A percentile compares a stretch with the other conserved stretches of the same genome.
Evolutionary conservation across 2,329 filamentous ascomycete species (phyloP).

Genomic region (Fusarium tanahbumbuense): DNA sequence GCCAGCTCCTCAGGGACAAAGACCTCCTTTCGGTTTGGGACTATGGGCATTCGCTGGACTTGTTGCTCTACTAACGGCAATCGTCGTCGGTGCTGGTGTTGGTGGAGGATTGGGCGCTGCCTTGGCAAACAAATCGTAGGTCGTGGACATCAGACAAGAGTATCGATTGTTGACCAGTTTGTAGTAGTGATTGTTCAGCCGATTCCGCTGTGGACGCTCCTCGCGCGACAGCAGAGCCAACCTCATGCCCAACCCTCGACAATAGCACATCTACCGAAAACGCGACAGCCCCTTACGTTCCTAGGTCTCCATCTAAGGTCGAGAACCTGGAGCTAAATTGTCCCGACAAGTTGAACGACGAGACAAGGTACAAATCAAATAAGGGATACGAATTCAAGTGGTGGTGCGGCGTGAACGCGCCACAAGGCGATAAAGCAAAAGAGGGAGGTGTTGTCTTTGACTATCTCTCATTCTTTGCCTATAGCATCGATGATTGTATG

Average conservation of each 20-base stretch:
- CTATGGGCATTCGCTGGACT: constrained; percentile 33
- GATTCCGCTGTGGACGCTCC: constrained; percentile 5
- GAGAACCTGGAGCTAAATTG: constrained; percentile 10
- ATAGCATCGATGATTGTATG: constrained; percentile 29
- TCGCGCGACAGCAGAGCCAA: constrained; percentile 14
- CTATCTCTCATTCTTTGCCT: constrained; percentile 12
- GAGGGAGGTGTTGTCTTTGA: constrained; percentile 19
- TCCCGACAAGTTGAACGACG: constrained; percentile 8
- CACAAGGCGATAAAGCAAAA: constrained; percentile 2
- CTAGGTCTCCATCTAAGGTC: constrained; percentile 9
- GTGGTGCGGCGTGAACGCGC: constrained; percentile 34
- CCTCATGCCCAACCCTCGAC: constrained; percentile 13
- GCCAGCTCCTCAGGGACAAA: neutral
- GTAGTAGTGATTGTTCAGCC: constrained; percentile 11
- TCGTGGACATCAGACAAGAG: fast-evolving
- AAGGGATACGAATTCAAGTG: constrained; percentile 33
- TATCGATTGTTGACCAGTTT: neutral
- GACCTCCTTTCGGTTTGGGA: constrained; percentile 32
- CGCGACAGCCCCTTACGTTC: constrained; percentile 23
- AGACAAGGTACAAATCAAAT: constrained; percentile 27
- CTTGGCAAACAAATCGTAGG: constrained; percentile 32
- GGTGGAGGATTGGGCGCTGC: constrained; percentile 35
- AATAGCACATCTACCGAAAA: constrained; percentile 21
- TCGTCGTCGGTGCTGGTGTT: constrained; percentile 31
- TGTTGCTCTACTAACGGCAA: constrained; percentile 28